These are phyloP conservation scores for Bertia moriformis DNA, from an alignment of 2,329 filamentous ascomycete species.

Conservation along the genomic window DNA sequence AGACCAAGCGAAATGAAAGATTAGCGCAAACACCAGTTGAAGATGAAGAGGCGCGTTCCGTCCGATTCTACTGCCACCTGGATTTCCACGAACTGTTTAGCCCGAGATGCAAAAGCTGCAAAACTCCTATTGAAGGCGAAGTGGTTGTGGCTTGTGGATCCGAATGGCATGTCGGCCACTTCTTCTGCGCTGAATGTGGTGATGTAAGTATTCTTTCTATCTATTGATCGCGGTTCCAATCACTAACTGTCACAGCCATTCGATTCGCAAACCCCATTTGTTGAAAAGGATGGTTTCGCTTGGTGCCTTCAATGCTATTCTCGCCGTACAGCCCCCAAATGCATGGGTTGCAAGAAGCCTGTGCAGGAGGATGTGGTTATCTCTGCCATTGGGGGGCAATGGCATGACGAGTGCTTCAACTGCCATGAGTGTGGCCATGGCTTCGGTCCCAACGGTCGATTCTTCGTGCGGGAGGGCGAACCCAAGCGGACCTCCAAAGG, in stretches of 20 bases:
- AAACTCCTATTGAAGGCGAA: slow-evolving; percentile 57
- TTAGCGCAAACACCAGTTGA: slow-evolving; percentile 21
- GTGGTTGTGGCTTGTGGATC: slow-evolving; percentile 54
- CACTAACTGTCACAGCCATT: slow-evolving; percentile 7
- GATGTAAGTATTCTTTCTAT: slow-evolving; percentile 22
- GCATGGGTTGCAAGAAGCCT: slow-evolving; percentile 46
- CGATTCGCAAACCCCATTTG: slow-evolving; percentile 31
- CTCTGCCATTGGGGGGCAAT: slow-evolving; percentile 48
- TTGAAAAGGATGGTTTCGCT: slow-evolving; percentile 56
- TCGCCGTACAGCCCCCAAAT: slow-evolving; percentile 48
- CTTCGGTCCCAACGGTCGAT: neutral
- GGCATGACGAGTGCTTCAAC: slow-evolving; percentile 50
- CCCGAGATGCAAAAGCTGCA: slow-evolving; percentile 54
- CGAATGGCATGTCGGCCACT: slow-evolving; percentile 57
- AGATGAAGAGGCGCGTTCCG: slow-evolving; percentile 26
- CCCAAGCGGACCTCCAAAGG: slow-evolving; percentile 1
- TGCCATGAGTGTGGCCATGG: slow-evolving; percentile 24
- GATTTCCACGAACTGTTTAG: slow-evolving; percentile 58
- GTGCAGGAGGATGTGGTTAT: slow-evolving; percentile 52
- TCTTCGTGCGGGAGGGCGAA: slow-evolving; percentile 1
- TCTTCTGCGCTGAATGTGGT: slow-evolving; percentile 60
- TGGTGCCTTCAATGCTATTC: slow-evolving; percentile 60
- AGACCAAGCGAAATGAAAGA: slow-evolving; percentile 35
- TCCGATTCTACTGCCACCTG: slow-evolving; percentile 55
- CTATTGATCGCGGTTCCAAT: neutral